A percentile compares a stretch with the other conserved stretches of the same genome.
Evolutionary conservation across 495 filamentous ascomycete species (phyloP).

Genomic region (Monascus purpureus): DNA sequence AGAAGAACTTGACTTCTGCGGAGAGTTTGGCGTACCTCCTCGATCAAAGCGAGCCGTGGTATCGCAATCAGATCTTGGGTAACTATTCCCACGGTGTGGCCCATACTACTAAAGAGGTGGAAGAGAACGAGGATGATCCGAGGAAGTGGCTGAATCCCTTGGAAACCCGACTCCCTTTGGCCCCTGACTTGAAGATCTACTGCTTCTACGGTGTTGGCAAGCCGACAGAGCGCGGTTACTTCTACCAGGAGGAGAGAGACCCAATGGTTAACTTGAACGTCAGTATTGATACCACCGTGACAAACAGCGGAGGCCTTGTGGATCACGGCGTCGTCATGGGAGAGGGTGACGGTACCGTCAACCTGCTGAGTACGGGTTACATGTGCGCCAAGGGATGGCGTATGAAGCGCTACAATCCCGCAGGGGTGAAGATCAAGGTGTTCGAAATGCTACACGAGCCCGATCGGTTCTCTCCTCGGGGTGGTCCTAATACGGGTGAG

Average conservation of each 20-base stretch:
- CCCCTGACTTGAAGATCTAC: constrained; percentile 88
- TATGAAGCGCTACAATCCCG: constrained; percentile 87
- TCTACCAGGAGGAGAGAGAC: constrained; percentile 62
- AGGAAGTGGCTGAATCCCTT: constrained; percentile 92
- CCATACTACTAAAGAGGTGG: constrained; percentile 64
- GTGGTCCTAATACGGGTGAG: constrained; percentile 80
- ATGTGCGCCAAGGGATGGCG: constrained; percentile 93
- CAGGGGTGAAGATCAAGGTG: constrained; percentile 62
- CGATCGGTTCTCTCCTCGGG: constrained; percentile 76
- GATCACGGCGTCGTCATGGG: constrained; percentile 87
- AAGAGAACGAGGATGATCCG: constrained; percentile 69
- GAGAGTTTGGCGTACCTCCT: constrained; percentile 67
- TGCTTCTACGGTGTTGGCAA: constrained; percentile 96
- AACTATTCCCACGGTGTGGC: constrained; percentile 87
- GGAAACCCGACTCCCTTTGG: constrained; percentile 75
- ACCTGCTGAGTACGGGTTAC: constrained; percentile 74
- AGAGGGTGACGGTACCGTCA: constrained; percentile 92
- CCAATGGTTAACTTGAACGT: constrained; percentile 58
- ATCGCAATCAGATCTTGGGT: constrained; percentile 48
- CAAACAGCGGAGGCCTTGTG: constrained; percentile 41
- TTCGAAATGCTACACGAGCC: constrained; percentile 96
- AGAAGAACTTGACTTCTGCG: constrained; percentile 63
- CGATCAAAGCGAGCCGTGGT: constrained; percentile 72
- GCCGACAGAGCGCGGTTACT: constrained; percentile 82
- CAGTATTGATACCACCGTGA: constrained; percentile 78